Conservation (phyloP, 1,139 yeast species). For the Geotrichum aggregatum region DNA sequence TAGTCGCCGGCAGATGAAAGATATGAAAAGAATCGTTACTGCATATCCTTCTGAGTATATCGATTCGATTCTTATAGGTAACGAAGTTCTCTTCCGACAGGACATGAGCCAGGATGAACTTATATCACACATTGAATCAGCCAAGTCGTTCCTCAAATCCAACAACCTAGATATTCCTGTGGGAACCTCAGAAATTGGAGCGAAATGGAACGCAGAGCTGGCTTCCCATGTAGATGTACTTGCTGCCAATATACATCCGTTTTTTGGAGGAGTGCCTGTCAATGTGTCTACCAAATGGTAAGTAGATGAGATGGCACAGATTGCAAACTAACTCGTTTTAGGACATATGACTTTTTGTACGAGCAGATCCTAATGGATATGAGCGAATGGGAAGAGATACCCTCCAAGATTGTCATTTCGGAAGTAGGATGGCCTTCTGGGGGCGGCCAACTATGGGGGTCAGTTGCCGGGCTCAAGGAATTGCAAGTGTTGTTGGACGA, state of each 20-base stretch:
- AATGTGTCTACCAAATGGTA: conserved; percentile 51
- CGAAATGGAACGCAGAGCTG: conserved; percentile 38
- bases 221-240: conserved; percentile 49
- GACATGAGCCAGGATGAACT: conserved; percentile 46
- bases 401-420: conserved; percentile 44
- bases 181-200: conserved; percentile 57
- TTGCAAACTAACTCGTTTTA: background rate
- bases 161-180: conserved; percentile 44
- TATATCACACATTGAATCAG: conserved; percentile 44
- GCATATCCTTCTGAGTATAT: conserved; percentile 48
- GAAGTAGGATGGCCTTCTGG: conserved; percentile 72
- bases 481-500: conserved; percentile 49
- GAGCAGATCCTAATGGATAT: conserved; percentile 41
- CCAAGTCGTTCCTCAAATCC: conserved; percentile 41
- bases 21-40: conserved; percentile 40
- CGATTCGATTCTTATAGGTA: conserved; percentile 56
- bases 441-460: conserved; percentile 50
- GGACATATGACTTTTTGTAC: conserved; percentile 46
- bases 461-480: conserved; percentile 48
- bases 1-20: conserved; percentile 45
- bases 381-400: conserved; percentile 29
- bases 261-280: conserved; percentile 57
- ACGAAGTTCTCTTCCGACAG: conserved; percentile 57
- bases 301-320: background rate
- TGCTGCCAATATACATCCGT: conserved; percentile 68